Evolutionary conservation across 495 filamentous ascomycete genomes (phyloP), one percentile per base, ranked within the genome.

Genomic region (Xylaria nigripes): DNA sequence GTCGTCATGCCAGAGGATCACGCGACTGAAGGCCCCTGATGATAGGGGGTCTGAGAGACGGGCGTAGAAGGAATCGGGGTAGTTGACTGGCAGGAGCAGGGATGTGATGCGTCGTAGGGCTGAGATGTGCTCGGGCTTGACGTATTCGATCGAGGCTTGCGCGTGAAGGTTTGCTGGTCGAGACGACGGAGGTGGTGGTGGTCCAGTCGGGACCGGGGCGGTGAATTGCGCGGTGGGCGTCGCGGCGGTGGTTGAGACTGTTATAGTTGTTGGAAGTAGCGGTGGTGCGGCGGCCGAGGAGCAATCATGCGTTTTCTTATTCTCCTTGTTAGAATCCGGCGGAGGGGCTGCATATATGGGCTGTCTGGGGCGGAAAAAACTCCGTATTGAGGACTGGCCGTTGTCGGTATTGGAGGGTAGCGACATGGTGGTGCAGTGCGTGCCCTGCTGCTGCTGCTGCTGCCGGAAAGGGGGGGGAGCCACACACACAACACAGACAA

Each of bases 11-110:
- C 74, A 76, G 62, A 87, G 69, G 22, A 90, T 87, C 46, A 91
- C 79, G 51, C 89, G 85, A 27, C 91, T 90, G 65, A 96, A 73
- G 34, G 82, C 81, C 30, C 81, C 78, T 15, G 81, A 77, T 19
- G 81, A 70, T 6, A 82, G 72, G 24, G 91, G 85, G 6, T 83
- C 74, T 58, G 90, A 76, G 49, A 81, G 86, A 32, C 84, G 83
- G 46, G 77, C 75, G 76, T 95, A 98, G 80, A 97, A 97, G 30
- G 77, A 80, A 62, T 86, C 83, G 0, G 88, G 85, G 65, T 98
- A 98, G 67, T 81, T 79, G 59, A 96, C 86, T 19, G 92, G 92
- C 5, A 98, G 82, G 12, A 95, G 80, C 18, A 95, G 76, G 36
- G 83, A 71, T 61, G 90, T 96, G 55, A 96, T 89, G 38, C 87